Conservation (phyloP, 2,329 filamentous ascomycete species). For the Aspergillus amoenus region DNA sequence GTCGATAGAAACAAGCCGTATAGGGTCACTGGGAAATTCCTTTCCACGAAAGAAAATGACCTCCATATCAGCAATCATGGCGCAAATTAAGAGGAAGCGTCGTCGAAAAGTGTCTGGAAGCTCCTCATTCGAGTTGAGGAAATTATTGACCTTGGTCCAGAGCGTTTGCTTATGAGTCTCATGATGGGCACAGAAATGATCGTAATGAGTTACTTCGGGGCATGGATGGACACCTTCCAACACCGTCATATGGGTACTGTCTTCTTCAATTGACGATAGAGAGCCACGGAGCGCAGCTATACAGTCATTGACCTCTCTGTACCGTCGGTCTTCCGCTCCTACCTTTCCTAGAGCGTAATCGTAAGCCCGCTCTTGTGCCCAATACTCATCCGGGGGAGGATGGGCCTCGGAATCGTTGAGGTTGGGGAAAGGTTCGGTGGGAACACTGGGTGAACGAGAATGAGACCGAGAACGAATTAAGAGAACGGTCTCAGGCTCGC, state of each 20-base stretch:
- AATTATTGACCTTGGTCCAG: neutral
- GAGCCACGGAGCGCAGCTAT: constrained; percentile 7
- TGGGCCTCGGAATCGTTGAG: constrained; percentile 20
- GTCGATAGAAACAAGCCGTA: constrained; percentile 8
- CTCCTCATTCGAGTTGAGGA: neutral
- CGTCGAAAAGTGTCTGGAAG: neutral
- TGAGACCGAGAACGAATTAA: neutral
- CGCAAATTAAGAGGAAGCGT: neutral
- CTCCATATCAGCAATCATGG: constrained; percentile 11
- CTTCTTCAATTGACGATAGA: neutral
- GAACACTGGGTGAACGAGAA: neutral
- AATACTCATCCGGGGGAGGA: neutral
- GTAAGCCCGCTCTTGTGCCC: constrained; percentile 22
- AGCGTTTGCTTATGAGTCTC: neutral
- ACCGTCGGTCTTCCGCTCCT: constrained; percentile 21
- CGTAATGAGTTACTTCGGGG: neutral
- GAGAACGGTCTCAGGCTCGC: neutral
- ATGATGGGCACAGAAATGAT: neutral
- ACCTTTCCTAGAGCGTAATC: constrained; percentile 23
- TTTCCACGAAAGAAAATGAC: constrained; percentile 21
- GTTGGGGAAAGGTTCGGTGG: constrained; percentile 28
- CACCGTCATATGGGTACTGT: neutral
- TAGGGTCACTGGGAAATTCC: neutral
- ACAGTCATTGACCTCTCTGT: constrained; percentile 14
- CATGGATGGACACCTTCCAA: neutral